Conservation (phyloP, 2,329 filamentous ascomycete species). For the Fusarium pseudocircinatum region DNA sequence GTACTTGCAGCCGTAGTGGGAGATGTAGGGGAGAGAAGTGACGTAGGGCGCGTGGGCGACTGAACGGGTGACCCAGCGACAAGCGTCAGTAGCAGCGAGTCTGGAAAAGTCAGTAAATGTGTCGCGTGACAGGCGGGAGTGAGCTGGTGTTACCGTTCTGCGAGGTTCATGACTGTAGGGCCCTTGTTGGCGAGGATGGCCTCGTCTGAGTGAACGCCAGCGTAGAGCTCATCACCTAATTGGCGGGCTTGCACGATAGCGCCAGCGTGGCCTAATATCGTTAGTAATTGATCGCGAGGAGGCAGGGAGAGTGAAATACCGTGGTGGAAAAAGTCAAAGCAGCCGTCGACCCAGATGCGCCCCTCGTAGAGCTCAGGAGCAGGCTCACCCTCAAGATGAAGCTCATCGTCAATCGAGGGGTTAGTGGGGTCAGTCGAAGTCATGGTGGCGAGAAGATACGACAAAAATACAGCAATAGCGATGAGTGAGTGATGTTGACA, state of each 20-base stretch:
- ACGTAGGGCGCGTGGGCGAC: constrained; percentile 92
- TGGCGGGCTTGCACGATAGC: constrained; percentile 96
- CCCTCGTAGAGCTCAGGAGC: constrained; percentile 68
- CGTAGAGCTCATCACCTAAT: constrained; percentile 86
- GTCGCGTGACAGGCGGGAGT: not conserved
- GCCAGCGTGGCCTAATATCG: constrained; percentile 82
- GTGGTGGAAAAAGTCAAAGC: constrained; percentile 99
- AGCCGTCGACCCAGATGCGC: constrained; percentile 97
- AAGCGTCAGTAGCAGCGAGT: constrained; percentile 89
- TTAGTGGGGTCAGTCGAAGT: constrained; percentile 37
- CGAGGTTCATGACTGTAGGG: constrained; percentile 93
- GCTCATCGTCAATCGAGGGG: constrained; percentile 36
- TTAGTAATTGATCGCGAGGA: not conserved
- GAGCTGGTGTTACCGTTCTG: constrained; percentile 72
- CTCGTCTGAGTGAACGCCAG: constrained; percentile 95
- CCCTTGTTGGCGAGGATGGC: constrained; percentile 97
- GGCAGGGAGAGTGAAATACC: constrained; percentile 59
- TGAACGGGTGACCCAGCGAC: constrained; percentile 90
- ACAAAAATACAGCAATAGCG: not conserved
- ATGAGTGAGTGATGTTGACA: not conserved
- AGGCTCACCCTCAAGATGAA: constrained; percentile 54
- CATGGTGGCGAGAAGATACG: constrained; percentile 16
- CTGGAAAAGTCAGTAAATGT: constrained; percentile 54
- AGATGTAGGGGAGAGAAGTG: constrained; percentile 91
- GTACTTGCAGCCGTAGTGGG: constrained; percentile 93